These are phyloP conservation scores for Neocallimastix lanati DNA, from an alignment of 192 early-diverging fungal species.

Conservation along the genomic window DNA sequence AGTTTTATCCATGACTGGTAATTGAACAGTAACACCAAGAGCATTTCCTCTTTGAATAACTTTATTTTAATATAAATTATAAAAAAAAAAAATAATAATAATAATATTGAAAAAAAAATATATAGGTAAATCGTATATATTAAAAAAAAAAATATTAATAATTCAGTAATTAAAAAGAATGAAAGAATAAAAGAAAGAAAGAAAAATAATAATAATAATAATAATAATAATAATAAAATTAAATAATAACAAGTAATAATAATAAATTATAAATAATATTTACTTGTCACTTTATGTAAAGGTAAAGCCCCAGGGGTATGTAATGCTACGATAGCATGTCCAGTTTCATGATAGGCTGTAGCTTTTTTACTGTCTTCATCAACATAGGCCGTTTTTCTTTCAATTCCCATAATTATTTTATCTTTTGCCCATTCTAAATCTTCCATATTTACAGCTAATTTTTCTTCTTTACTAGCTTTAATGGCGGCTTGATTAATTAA, in stretches of 20 bases:
- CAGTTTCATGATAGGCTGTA: conserved; percentile 97
- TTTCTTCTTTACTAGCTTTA: conserved; percentile 65
- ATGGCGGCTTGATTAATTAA: conserved; percentile 96
- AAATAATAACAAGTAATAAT: no score
- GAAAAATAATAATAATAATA: no score
- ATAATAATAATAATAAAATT: no score
- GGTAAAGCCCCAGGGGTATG: conserved; percentile 91
- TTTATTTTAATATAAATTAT: no score
- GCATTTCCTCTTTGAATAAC: conserved; percentile 88
- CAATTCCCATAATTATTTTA: conserved; percentile 95
- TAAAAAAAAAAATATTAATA: no score
- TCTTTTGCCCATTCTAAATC: conserved; percentile 97
- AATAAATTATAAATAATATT: no score
- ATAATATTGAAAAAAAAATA: no score
- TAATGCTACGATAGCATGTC: conserved; percentile 85
- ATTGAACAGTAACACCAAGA: conserved; percentile 70
- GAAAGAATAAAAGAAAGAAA: no score
- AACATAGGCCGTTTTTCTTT: conserved; percentile 79
- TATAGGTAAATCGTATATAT: no score
- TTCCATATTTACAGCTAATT: conserved; percentile 47
- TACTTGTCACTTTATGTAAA: conserved; percentile 80
- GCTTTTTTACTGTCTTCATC: conserved; percentile 68
- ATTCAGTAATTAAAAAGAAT: no score
- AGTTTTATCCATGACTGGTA: conserved; percentile 79
- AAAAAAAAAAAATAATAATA: no score